These are phyloP conservation scores for Venturia asperata DNA, from an alignment of 2,329 filamentous ascomycete species.

Conservation along the genomic window DNA sequence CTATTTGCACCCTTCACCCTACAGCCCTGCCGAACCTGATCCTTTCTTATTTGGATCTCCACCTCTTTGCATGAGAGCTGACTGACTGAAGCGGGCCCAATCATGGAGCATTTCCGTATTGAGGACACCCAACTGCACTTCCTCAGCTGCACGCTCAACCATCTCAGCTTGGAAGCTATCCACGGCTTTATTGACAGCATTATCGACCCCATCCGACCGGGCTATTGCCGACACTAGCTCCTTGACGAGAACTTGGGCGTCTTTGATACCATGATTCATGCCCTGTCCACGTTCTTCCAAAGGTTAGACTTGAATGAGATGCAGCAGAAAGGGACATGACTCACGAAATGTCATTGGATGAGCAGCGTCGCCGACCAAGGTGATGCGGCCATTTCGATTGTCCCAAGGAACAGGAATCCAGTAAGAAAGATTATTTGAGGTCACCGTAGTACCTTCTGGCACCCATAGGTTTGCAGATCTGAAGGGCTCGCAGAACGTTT, in stretches of 20 bases:
- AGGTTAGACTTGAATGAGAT: neutral
- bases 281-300: slow-evolving; percentile 33
- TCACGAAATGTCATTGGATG: slow-evolving; percentile 36
- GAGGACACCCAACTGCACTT: slow-evolving; percentile 38
- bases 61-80: slow-evolving; percentile 5
- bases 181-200: slow-evolving; percentile 12
- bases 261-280: slow-evolving; percentile 33
- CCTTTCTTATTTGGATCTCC: slow-evolving; percentile 1
- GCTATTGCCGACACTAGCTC: slow-evolving; percentile 24
- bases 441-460: slow-evolving; percentile 27
- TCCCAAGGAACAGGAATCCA: slow-evolving; percentile 33
- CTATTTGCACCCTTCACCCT: too few relatives aligned
- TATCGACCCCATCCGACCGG: slow-evolving; percentile 15
- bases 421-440: slow-evolving; percentile 30
- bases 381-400: slow-evolving; percentile 29
- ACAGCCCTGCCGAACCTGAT: neutral
- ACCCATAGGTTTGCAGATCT: slow-evolving; percentile 31
- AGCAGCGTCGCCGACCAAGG: slow-evolving; percentile 34
- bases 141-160: slow-evolving; percentile 37
- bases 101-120: slow-evolving; percentile 44
- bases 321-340: slow-evolving; percentile 17
- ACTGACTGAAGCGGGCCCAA: slow-evolving; percentile 21
- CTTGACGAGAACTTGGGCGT: slow-evolving; percentile 28
- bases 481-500: slow-evolving; percentile 31
- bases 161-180: slow-evolving; percentile 29